Evolutionary conservation across 2,329 filamentous ascomycete genomes (phyloP).

Genomic region (Penicillium sp.): DNA sequence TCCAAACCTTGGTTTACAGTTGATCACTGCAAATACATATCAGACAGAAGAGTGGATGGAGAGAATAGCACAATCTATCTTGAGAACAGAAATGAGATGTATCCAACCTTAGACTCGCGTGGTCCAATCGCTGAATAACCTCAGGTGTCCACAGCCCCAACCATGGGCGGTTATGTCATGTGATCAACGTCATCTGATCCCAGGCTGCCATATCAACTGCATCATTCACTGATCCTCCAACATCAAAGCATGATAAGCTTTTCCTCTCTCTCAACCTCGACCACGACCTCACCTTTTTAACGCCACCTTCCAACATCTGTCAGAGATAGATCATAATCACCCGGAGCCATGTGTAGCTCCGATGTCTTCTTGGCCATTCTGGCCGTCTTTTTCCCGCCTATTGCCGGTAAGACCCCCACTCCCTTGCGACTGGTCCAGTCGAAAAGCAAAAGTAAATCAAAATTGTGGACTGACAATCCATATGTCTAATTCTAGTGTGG

Average conservation of each 20-base stretch:
- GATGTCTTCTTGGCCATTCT: slow-evolving; percentile 63
- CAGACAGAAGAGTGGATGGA: background rate
- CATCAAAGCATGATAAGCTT: background rate
- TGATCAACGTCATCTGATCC: slow-evolving; percentile 22
- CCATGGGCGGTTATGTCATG: slow-evolving; percentile 9
- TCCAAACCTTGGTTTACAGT: background rate
- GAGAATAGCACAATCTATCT: background rate
- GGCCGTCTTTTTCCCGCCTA: slow-evolving; percentile 61
- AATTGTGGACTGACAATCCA: slow-evolving; percentile 30
- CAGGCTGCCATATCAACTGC: slow-evolving; percentile 13
- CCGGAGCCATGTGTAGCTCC: slow-evolving; percentile 55
- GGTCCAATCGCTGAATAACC: background rate
- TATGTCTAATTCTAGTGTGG: slow-evolving; percentile 67
- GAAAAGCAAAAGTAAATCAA: background rate
- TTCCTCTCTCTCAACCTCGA: background rate
- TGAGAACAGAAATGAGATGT: background rate
- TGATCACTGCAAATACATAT: background rate
- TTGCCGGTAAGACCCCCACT: slow-evolving; percentile 49
- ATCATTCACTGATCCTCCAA: background rate
- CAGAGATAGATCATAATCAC: slow-evolving; percentile 16
- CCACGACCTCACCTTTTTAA: background rate
- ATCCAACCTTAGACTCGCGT: background rate
- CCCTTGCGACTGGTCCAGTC: slow-evolving; percentile 7
- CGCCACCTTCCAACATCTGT: background rate
- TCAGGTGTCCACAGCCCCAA: background rate